phyloP scores from a whole-genome alignment of 1,284 basidiomycete genomes.

The Taiwanofungus camphoratus region DNA sequence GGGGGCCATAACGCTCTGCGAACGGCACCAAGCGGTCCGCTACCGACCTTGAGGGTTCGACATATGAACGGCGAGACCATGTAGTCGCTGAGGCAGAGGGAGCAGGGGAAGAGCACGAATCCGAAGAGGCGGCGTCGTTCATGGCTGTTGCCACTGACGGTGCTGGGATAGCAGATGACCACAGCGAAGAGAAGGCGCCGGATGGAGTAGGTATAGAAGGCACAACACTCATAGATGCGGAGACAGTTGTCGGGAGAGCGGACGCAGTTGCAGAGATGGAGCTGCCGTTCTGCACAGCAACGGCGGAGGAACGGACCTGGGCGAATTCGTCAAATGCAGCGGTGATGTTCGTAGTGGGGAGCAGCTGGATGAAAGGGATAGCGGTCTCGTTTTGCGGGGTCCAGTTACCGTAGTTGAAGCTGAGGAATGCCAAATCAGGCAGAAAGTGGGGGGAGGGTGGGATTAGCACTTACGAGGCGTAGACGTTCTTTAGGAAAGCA shows the following conservation, averaged over 20 bases:
- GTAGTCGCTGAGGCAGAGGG: not conserved
- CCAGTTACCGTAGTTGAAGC: constrained; percentile 39
- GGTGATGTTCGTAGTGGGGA: constrained; percentile 18
- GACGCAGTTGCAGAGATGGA: constrained; percentile 5
- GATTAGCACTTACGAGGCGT: constrained; percentile 29
- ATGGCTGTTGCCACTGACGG: not conserved
- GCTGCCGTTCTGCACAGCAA: constrained; percentile 8
- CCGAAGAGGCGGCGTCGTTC: not conserved
- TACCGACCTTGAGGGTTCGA: too few relatives aligned
- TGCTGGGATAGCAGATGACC: not conserved
- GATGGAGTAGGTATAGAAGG: too few relatives aligned
- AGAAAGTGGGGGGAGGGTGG: too few relatives aligned
- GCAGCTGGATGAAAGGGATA: constrained; percentile 30
- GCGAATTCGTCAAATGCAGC: constrained; percentile 19
- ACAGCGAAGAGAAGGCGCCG: too few relatives aligned
- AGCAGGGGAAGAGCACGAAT: not conserved
- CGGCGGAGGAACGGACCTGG: constrained; percentile 13
- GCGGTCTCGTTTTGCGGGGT: constrained; percentile 18
- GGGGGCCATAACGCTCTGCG: constrained; percentile 9
- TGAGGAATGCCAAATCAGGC: constrained; percentile 1
- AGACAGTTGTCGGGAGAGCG: not conserved
- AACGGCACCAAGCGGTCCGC: constrained; percentile 7
- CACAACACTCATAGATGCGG: too few relatives aligned
- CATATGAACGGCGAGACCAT: too few relatives aligned
- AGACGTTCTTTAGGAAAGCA: constrained; percentile 35